Conservation (phyloP, 1,284 basidiomycete species). For the Leccinum subspadiceum region DNA sequence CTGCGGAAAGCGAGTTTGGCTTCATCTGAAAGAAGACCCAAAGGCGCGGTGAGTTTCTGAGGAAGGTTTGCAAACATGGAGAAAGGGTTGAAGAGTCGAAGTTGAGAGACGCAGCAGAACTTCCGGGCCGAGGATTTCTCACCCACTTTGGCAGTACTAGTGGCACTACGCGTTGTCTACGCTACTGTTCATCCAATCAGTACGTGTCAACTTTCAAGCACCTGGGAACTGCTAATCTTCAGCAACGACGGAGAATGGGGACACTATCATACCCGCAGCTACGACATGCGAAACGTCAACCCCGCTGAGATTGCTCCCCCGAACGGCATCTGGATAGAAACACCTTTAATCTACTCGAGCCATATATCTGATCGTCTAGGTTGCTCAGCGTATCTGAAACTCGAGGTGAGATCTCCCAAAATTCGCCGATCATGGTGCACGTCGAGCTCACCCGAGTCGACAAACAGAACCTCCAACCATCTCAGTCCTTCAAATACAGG, state of each 20-base stretch:
- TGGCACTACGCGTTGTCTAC: neutral
- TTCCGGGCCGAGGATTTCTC: conserved; percentile 4
- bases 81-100: neutral
- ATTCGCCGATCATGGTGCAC: neutral
- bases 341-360: conserved; percentile 58
- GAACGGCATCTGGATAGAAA: conserved; percentile 50
- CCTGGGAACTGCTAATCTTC: neutral
- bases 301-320: neutral
- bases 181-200: neutral
- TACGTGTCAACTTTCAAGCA: neutral
- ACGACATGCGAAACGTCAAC: conserved; percentile 5
- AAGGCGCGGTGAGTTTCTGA: conserved; percentile 69
- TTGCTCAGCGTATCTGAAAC: conserved; percentile 60
- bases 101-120: neutral
- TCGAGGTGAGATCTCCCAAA: conserved; percentile 52
- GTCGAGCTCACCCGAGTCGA: neutral
- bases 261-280: neutral
- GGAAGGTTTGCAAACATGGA: conserved; percentile 65
- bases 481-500: conserved; percentile 73
- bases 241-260: neutral
- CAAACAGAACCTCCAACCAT: conserved; percentile 64
- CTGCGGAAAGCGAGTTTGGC: conserved; percentile 86
- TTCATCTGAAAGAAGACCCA: conserved; percentile 82
- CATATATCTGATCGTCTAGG: conserved; percentile 52
- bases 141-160: neutral